Base-by-base conservation (phyloP, 2,329 filamentous ascomycete genomes). In the Cytospora chrysosperma region DNA sequence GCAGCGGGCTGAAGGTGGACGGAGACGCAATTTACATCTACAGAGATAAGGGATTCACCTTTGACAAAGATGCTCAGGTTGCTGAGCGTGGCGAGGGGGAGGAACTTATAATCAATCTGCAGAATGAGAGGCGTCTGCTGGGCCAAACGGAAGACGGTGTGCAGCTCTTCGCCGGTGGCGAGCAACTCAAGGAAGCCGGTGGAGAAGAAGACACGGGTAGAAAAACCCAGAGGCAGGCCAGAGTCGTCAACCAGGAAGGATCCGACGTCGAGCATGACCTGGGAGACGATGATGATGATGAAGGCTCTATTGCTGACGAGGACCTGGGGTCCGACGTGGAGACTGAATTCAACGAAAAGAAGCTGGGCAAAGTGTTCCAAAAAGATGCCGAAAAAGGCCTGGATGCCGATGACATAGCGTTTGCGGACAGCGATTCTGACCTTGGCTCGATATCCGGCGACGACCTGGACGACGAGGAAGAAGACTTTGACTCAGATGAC, bases 351-450 rank as follows among this genome's bases (percentile, higher is more conserved):
- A 80, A 81, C 53, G 84, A 88, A 65, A 77, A 79, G 53, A 87
- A 83, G 67, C 74, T 88, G 9, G 86, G 86, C 67, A 87, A 82
- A 67, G 79, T 88, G 72, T 89, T 88, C 73, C 79, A 80, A 59
- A 81, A 82, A 62, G 76, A 80, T 8, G 72, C 74, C 19, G 82
- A 85, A 37, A 79, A 80, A 59, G 79, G 84, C 43, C 65, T 73
- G 26, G 80, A 80, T 13, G 85, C 87, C 27, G 91, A 87, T 32
- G 92, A 97, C 61, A 71, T 98, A 63, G 92, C 88, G 1, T 99
- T 97, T 78, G 95, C 95, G 17, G 95, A 99, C 72, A 97, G 92
- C 72, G 96, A 99, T 75, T 99, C 95, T 0, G 96, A 99, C 73
- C 82, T 99, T 5, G 95, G 95, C 8, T 97, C 94, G 4, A 77